Evolutionary conservation across 352 stramenopile genomes (phyloP).

Genomic region (Phytopythium litorale): DNA sequence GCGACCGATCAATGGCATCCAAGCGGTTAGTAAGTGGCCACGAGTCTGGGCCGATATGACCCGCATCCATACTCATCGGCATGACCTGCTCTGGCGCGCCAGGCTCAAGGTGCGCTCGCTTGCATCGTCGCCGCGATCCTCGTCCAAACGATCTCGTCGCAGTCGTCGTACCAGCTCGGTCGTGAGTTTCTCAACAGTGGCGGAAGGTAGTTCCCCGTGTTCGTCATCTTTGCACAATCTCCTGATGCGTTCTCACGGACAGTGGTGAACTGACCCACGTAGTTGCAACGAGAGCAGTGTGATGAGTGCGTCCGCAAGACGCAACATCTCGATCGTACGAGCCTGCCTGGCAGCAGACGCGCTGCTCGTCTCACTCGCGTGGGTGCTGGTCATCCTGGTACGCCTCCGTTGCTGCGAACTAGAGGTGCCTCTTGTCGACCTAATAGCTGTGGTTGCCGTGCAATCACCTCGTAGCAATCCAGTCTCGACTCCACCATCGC

Average conservation of each 20-base stretch:
- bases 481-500: not conserved
- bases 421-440: not conserved
- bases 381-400: conserved; percentile 56
- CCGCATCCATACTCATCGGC: not conserved
- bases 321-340: conserved; percentile 22
- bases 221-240: too few species aligned
- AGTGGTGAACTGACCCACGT: not conserved
- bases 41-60: too few species aligned
- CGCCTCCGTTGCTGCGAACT: not conserved
- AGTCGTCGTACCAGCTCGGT: conserved; percentile 38
- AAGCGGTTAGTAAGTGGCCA: conserved; percentile 16
- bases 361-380: conserved; percentile 38
- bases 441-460: not conserved
- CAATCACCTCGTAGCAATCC: not conserved
- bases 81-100: not conserved
- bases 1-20: conserved; percentile 6
- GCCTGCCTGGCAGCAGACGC: conserved; percentile 33
- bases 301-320: conserved; percentile 14
- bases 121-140: conserved; percentile 30
- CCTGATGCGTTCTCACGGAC: not conserved
- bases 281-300: conserved; percentile 25
- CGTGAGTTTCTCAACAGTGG: conserved; percentile 26
- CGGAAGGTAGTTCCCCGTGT: conserved; percentile 27
- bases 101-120: conserved; percentile 30
- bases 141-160: conserved; percentile 34